Percentiles rank a stretch among this genome's conserved stretches.
Evolutionary conservation across 139 green algal genomes (phyloP).

Genomic region (Chlamydomonas eustigma): DNA sequence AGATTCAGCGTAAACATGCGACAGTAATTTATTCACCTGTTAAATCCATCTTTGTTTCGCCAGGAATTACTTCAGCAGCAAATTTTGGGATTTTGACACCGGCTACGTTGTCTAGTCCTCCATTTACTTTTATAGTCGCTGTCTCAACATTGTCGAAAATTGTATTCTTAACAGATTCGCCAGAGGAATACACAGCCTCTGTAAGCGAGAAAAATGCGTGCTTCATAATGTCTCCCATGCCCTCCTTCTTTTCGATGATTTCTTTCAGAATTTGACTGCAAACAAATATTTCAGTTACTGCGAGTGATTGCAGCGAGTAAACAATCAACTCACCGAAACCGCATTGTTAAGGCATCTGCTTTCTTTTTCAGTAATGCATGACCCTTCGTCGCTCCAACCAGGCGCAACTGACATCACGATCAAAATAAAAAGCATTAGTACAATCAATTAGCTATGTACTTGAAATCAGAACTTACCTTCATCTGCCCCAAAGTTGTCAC

Average conservation of each 20-base stretch:
- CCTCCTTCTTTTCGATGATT: conserved; percentile 91
- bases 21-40: conserved; percentile 43
- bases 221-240: conserved; percentile 82
- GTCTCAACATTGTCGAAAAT: conserved; percentile 81
- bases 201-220: conserved; percentile 88
- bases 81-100: conserved; percentile 96
- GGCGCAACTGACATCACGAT: conserved; percentile 70
- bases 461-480: background rate
- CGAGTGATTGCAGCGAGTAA: too few species aligned
- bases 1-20: background rate
- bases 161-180: conserved; percentile 91
- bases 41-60: conserved; percentile 82
- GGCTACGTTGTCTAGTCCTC: conserved; percentile 91
- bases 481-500: conserved; percentile 56
- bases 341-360: conserved; percentile 93
- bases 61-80: conserved; percentile 50
- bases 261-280: conserved; percentile 65
- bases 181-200: conserved; percentile 91
- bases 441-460: background rate
- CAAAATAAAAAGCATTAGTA: background rate
- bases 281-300: too few species aligned
- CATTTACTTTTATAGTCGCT: conserved; percentile 35
- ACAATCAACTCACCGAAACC: conserved; percentile 53
- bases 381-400: conserved; percentile 88
- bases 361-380: conserved; percentile 99